Conservation (phyloP, 495 filamentous ascomycete genomes). For the Annulohypoxylon maeteangense region DNA sequence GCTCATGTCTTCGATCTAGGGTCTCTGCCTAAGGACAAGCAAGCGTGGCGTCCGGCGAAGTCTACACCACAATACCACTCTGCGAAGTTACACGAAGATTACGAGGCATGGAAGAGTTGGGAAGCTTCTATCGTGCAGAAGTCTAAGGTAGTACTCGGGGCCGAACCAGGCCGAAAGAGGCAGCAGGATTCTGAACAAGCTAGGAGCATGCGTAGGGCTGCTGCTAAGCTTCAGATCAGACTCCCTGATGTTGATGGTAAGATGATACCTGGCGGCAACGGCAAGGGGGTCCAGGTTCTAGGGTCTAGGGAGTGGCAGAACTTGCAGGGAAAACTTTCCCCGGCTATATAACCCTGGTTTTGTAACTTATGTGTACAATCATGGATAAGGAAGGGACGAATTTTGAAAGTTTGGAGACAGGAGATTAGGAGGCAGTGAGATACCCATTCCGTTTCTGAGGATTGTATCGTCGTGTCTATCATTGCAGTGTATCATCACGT, state of each 20-base stretch:
- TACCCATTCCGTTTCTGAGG: slow-evolving; percentile 11
- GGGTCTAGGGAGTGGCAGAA: slow-evolving; percentile 57
- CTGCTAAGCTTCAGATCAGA: slow-evolving; percentile 59
- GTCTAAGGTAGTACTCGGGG: slow-evolving; percentile 48
- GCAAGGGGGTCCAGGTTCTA: slow-evolving; percentile 53
- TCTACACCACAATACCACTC: slow-evolving; percentile 58
- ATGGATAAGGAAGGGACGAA: not conserved
- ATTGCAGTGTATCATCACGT: slow-evolving; percentile 1
- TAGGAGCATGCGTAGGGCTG: slow-evolving; percentile 51
- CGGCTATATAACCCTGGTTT: slow-evolving; percentile 17
- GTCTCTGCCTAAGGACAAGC: slow-evolving; percentile 60
- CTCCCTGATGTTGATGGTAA: slow-evolving; percentile 56
- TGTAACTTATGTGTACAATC: slow-evolving; percentile 1
- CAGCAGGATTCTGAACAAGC: slow-evolving; percentile 35
- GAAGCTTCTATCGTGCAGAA: slow-evolving; percentile 50
- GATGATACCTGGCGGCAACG: slow-evolving; percentile 37
- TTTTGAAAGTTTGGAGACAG: slow-evolving; percentile 1
- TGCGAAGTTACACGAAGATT: slow-evolving; percentile 56
- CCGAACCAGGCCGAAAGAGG: slow-evolving; percentile 34
- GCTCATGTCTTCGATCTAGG: slow-evolving; percentile 68
- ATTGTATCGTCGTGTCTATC: slow-evolving; percentile 16
- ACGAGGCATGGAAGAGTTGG: slow-evolving; percentile 56
- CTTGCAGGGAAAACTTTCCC: slow-evolving; percentile 48
- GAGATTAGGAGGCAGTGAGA: not conserved
- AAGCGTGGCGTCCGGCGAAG: slow-evolving; percentile 58